Evolutionary conservation across 768 basidiomycete genomes (phyloP), one percentile per base, ranked within the genome.

Genomic region (Tubosaeta sp.): DNA sequence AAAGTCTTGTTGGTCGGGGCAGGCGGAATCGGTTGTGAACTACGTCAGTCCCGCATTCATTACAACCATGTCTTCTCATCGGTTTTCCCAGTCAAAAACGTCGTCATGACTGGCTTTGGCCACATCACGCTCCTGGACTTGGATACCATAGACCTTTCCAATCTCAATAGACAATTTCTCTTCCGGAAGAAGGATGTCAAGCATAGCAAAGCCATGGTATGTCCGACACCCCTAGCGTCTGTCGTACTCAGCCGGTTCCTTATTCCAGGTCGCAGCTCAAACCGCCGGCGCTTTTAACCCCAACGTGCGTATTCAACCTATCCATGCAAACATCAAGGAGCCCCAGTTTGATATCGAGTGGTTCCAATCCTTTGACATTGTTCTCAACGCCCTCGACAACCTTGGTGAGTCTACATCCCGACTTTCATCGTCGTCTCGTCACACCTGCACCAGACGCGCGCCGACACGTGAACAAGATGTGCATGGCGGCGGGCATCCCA

Each of bases 161-260:
- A 99, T 67, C 76, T 98, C 48, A 99, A 99, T 64, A 82, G 95
- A 19, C 95, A 98, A 62, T 99, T 98, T 68, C 75, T 99, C 37
- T 99, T 99, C 73, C 81, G 82, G 56, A 98, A 97, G 72, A 95
- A 95, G 65, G 94, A 98, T 62, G 88, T 99, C 50, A 97, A 97
- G 65, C 90, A 97, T 64, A 88, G 94, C 62, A 99, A 99, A 74
- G 90, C 95, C 2, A 65, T 95, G 71, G 94, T 92, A 53, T 39
- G 83, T 43, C 1, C 16, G 33, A 12, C 10, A 2, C 4, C 2
- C 16, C 19, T 46, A 22, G 22, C 22, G 34, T 8, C 38, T 44
- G 26, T 35, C 17, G 12, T 53, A 9, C 25, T 58, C 34, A 45
- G 25, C 14, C 45, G 17, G 16, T 31, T 32, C 34, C 13, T 6